Conservation (phyloP, 768 basidiomycete species). For the Boletus rubescentipes region DNA sequence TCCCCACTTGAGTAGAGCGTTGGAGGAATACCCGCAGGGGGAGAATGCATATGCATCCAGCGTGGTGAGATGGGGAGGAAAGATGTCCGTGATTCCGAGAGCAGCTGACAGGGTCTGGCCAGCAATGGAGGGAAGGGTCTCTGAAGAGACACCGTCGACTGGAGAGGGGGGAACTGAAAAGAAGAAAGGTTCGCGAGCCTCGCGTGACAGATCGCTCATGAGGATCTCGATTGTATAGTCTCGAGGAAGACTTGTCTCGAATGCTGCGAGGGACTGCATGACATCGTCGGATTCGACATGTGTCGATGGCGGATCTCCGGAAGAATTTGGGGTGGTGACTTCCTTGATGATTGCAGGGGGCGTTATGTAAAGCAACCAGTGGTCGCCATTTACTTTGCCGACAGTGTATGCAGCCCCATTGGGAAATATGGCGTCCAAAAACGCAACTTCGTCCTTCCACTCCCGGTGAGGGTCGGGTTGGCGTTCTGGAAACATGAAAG, state of each 20-base stretch:
- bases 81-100: conserved; percentile 80
- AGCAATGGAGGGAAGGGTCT: conserved; percentile 22
- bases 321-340: conserved; percentile 21
- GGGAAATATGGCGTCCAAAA: conserved; percentile 85
- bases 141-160: conserved; percentile 49
- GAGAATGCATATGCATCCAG: conserved; percentile 92
- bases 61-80: conserved; percentile 74
- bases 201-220: conserved; percentile 85
- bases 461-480: conserved; percentile 90
- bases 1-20: conserved; percentile 77
- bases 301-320: conserved; percentile 14
- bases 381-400: conserved; percentile 97
- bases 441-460: conserved; percentile 92
- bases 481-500: conserved; percentile 98
- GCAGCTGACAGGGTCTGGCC: conserved; percentile 54
- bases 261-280: conserved; percentile 5
- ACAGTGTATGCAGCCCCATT: conserved; percentile 93
- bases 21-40: conserved; percentile 96
- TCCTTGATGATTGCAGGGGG: conserved; percentile 43
- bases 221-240: conserved; percentile 98
- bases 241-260: conserved; percentile 31
- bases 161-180: conserved; percentile 43
- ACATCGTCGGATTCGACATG: conserved; percentile 15
- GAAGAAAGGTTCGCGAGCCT: conserved; percentile 80
- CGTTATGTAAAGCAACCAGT: conserved; percentile 96